Base-by-base conservation (phyloP, 225 moss, liverwort and hornwort genomes). In the Pseudoscleropodium purum region DNA sequence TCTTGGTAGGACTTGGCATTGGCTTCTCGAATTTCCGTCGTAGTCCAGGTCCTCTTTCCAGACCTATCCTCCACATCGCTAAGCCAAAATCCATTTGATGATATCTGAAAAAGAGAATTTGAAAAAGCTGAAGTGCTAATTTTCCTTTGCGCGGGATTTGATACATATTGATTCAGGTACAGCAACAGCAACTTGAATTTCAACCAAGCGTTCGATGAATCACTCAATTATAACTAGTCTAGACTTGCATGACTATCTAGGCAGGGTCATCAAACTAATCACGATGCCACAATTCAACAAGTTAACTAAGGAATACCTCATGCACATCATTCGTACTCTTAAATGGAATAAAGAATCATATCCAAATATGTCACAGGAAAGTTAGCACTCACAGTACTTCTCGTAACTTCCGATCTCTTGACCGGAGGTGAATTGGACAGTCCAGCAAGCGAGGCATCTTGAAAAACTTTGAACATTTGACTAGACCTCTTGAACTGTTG, bases 361-460 rank as follows among this genome's bases (percentile, higher is more conserved):
- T 62, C 15, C 45, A 87, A 85, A n/a, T 64, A 69, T 18, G 66
- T 75, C 75, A 74, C 63, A 86, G 75, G n/a, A 87, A 83, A 68
- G 86, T 37, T 79, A 84, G 75, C 54, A 93, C 93, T 93, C 72
- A 94, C 91, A 47, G 83, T 57, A 86, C 52, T 90, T 86, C 75
- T 52, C 87, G 65, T 79, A 45, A 63, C 41, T 87, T 91, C 89
- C 75, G 86, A 81, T 70, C 75, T 89, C 80, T 86, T 87, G 78
- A 87, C 62, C 47, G 75, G 39, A 72, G 90, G 90, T 86, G 85
- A 85, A 36, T 89, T 84, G 79, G 93, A 83, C 77, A 99, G 90
- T 73, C 91, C 92, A 79, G 74, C 84, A 72, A 96, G 94, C 21
- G 97, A 93, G 76, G 79, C 82, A 89, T 96, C 96, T 77, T 92